These are phyloP conservation scores for Vanrija pseudolonga DNA, from an alignment of 1,284 basidiomycete genomes.

Conservation along the genomic window DNA sequence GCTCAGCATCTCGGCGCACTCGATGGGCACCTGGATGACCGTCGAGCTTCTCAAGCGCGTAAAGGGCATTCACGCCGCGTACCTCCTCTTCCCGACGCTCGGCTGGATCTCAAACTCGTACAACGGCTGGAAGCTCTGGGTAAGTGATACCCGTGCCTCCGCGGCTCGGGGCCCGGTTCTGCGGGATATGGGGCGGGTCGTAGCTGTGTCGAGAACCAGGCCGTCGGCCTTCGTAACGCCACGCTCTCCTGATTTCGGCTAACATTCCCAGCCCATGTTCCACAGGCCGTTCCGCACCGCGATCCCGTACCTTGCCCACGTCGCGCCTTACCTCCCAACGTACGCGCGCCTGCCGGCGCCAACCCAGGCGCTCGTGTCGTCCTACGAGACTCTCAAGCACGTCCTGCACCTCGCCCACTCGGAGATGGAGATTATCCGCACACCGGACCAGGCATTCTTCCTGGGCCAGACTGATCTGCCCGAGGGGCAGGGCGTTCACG, in stretches of 20 bases:
- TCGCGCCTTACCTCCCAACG: constrained; percentile 29
- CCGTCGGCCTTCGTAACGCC: neutral
- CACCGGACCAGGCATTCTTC: constrained; percentile 41
- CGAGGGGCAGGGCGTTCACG: constrained; percentile 19
- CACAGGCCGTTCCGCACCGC: constrained; percentile 27
- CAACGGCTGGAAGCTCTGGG: constrained; percentile 43
- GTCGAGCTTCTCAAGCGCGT: constrained; percentile 35
- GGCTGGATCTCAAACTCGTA: constrained; percentile 42
- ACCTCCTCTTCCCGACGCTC: constrained; percentile 40
- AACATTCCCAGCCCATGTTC: constrained; percentile 40
- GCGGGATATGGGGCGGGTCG: too few relatives aligned
- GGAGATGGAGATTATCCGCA: constrained; percentile 42
- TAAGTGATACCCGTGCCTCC: constrained; percentile 7
- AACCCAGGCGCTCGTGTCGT: constrained; percentile 35
- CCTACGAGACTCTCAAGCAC: constrained; percentile 33
- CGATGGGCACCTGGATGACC: constrained; percentile 42
- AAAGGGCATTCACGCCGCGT: constrained; percentile 18
- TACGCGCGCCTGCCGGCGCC: constrained; percentile 28
- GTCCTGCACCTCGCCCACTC: constrained; percentile 39
- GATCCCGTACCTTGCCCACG: constrained; percentile 18
- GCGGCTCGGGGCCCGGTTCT: too few relatives aligned
- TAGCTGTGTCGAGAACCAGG: too few relatives aligned
- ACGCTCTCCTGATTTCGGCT: neutral
- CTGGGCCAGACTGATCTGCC: constrained; percentile 12
- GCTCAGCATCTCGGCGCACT: constrained; percentile 44